Conservation (phyloP, 371 early-diverging fungal genomes). For the Syncephalastrum monosporum region DNA sequence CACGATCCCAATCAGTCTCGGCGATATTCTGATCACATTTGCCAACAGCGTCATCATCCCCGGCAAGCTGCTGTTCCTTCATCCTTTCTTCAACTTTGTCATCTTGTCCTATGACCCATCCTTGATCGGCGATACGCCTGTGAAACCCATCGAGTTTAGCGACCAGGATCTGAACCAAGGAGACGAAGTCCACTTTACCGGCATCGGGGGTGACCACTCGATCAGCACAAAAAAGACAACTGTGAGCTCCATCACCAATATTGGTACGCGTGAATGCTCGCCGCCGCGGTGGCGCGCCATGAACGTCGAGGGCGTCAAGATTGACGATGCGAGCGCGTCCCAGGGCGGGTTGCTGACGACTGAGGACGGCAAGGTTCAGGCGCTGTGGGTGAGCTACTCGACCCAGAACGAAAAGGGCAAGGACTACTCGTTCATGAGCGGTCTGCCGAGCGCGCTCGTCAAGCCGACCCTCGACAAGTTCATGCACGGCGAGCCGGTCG, state of each 20-base stretch:
- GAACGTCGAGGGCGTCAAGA: conserved; percentile 73
- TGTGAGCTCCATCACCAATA: conserved; percentile 43
- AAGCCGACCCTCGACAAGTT: conserved; percentile 34
- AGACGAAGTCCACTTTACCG: conserved; percentile 64
- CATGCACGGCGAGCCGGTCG: conserved; percentile 31
- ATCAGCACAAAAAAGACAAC: conserved; percentile 28
- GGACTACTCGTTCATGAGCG: conserved; percentile 47
- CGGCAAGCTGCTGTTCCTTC: conserved; percentile 68
- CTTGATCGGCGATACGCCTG: conserved; percentile 55
- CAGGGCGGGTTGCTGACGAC: conserved; percentile 75
- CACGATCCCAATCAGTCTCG: conserved; percentile 74
- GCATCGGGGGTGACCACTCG: conserved; percentile 43
- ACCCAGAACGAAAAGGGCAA: conserved; percentile 57
- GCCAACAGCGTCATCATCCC: conserved; percentile 74
- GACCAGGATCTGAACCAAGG: conserved; percentile 55
- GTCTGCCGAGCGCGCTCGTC: conserved; percentile 44
- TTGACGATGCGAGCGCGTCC: conserved; percentile 61
- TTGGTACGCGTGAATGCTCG: conserved; percentile 59
- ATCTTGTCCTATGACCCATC: conserved; percentile 75
- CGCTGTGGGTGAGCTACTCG: conserved; percentile 74
- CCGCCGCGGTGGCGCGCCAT: conserved; percentile 71
- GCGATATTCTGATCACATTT: conserved; percentile 78
- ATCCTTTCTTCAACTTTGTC: conserved; percentile 83
- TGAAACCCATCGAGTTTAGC: conserved; percentile 51
- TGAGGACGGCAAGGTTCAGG: conserved; percentile 65